A percentile compares a stretch with the other conserved stretches of the same genome.
phyloP scores from a whole-genome alignment of 2,329 filamentous ascomycete species.

The Tolypocladium ophioglossoides region DNA sequence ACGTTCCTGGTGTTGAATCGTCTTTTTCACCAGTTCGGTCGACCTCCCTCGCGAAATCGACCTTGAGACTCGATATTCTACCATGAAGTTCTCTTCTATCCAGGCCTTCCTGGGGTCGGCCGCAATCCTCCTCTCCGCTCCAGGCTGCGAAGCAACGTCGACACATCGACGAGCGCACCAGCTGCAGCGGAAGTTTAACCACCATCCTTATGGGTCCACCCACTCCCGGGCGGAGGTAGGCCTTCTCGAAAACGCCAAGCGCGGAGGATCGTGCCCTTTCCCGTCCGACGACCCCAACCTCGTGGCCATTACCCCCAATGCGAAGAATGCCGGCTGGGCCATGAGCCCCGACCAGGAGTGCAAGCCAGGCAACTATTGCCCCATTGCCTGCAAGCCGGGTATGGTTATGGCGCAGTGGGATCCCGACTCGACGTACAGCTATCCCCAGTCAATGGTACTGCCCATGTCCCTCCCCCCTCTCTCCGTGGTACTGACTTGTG shows the following conservation, averaged over 20 bases:
- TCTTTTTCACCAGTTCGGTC: neutral
- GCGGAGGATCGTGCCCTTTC: slow-evolving; percentile 49
- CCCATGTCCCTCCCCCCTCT: too few relatives aligned
- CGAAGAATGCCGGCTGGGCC: slow-evolving; percentile 64
- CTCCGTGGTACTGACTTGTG: neutral
- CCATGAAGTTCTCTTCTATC: slow-evolving; percentile 44
- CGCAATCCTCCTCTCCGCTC: slow-evolving; percentile 33
- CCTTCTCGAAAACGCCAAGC: slow-evolving; percentile 42
- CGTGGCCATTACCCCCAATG: slow-evolving; percentile 53
- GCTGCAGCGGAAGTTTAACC: slow-evolving; percentile 26
- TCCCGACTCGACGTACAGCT: slow-evolving; percentile 55
- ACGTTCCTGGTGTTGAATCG: slow-evolving; percentile 1
- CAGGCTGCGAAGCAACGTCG: slow-evolving; percentile 21
- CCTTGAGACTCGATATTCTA: slow-evolving; percentile 3
- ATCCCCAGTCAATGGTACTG: slow-evolving; percentile 60
- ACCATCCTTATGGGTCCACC: slow-evolving; percentile 16
- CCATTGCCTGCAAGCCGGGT: slow-evolving; percentile 65
- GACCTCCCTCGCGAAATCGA: neutral
- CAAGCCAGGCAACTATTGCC: slow-evolving; percentile 58
- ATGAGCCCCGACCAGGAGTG: slow-evolving; percentile 68
- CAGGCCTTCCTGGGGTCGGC: slow-evolving; percentile 39
- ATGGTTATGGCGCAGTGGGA: slow-evolving; percentile 76
- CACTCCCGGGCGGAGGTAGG: slow-evolving; percentile 8
- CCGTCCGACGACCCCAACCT: slow-evolving; percentile 52
- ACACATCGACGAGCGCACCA: slow-evolving; percentile 25